These are phyloP conservation scores for Aspergillus fumigatiaffinis DNA, from an alignment of 2,329 filamentous ascomycete species.

Conservation along the genomic window DNA sequence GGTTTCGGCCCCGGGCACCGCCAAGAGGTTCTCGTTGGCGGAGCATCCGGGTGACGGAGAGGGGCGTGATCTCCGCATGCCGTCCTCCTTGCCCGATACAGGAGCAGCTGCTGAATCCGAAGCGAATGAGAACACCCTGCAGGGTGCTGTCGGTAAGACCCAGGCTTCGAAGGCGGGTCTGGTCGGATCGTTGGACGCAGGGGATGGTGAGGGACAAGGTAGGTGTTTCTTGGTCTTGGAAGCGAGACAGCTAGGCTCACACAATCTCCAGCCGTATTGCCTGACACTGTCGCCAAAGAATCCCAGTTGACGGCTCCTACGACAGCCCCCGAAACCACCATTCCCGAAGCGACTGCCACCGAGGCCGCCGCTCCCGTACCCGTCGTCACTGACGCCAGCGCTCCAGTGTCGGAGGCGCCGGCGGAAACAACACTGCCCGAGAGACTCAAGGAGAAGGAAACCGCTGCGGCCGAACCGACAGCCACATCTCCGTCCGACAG, in stretches of 20 bases:
- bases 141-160: constrained; percentile 20
- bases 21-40: not conserved
- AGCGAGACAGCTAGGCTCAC: not conserved
- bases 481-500: constrained; percentile 3
- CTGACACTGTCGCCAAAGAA: constrained; percentile 18
- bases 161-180: constrained; percentile 20
- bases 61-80: not conserved
- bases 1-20: not conserved
- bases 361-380: constrained; percentile 10
- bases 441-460: constrained; percentile 11
- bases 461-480: not conserved
- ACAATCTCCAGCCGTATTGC: constrained; percentile 14
- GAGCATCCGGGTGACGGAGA: not conserved
- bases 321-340: constrained; percentile 17
- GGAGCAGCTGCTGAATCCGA: not conserved
- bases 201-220: constrained; percentile 11
- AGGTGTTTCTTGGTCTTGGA: constrained; percentile 12
- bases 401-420: not conserved
- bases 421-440: constrained; percentile 4
- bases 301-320: constrained; percentile 13
- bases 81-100: not conserved
- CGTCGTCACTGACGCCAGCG: constrained; percentile 9
- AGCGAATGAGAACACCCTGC: constrained; percentile 5
- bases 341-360: constrained; percentile 13
- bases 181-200: constrained; percentile 13